phyloP scores from a whole-genome alignment of 2,329 filamentous ascomycete genomes.

The Verticillium alfalfae region DNA sequence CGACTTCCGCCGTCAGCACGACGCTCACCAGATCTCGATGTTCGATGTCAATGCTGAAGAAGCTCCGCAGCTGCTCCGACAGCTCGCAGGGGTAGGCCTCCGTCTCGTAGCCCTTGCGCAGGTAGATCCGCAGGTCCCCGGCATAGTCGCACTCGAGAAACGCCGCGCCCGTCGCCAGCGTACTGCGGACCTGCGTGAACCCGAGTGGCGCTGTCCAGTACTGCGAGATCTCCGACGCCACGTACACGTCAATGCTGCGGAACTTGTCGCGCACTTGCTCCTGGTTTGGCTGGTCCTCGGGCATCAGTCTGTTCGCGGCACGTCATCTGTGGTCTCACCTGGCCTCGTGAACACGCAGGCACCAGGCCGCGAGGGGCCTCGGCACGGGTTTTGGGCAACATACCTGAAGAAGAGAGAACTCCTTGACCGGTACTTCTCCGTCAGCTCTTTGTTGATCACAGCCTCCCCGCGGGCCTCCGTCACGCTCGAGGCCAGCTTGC shows the following conservation, averaged over 20 bases:
- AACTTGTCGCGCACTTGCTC: not conserved
- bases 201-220: conserved; percentile 4
- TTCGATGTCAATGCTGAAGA: conserved; percentile 1
- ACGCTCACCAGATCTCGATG: conserved; percentile 2
- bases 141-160: conserved; percentile 5
- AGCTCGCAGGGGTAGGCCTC: conserved; percentile 4
- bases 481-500: not conserved
- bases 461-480: conserved; percentile 3
- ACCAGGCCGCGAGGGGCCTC: too few relatives aligned
- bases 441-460: not conserved
- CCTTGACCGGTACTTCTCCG: conserved; percentile 1
- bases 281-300: not conserved
- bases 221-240: not conserved
- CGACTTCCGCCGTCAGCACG: not conserved
- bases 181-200: not conserved
- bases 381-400: not conserved
- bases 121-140: conserved; percentile 4
- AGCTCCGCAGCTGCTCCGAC: conserved; percentile 3
- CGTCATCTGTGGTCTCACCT: not conserved
- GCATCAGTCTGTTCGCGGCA: conserved; percentile 1
- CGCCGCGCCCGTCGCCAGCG: not conserved
- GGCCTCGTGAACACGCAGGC: not conserved
- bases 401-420: conserved; percentile 3
- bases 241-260: conserved; percentile 2
- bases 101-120: conserved; percentile 1